Evolutionary conservation across 768 basidiomycete species (phyloP), one percentile per base, ranked within the genome.

Genomic region (Ramaria rubella): DNA sequence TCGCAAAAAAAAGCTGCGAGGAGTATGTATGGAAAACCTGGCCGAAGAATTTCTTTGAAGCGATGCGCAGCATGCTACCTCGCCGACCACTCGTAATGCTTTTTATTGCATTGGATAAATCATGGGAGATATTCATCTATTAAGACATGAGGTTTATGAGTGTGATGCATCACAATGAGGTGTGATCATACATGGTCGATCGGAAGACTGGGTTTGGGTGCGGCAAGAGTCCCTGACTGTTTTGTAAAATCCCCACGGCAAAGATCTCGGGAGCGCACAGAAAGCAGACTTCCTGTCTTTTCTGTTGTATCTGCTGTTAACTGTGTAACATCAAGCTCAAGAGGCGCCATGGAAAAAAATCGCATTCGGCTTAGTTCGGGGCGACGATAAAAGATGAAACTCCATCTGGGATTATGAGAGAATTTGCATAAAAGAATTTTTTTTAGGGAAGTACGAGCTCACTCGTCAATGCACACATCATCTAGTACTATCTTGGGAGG

Each of bases 311-410:
- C 15, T n/a, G n/a, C n/a, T 29, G 43, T 12, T 12, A 29, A n/a
- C 24, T 15, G 26, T 23, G 55, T 56, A 8, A 56, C 46, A 33
- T 56, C 55, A 23, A 56, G 55, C n/a, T 56, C 44, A 17, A 56
- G 40, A 19, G 55, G 55, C 19, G 46, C 44, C 19, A 56, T 26
- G 4, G 55, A 46, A 21, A 46, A 49, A 29, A 56, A 56, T 33
- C 40, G 44, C 55, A 56, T 56, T 48, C 30, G 42, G 31, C 44
- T 19, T 21, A 21, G 31, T 19, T 56, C 46, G 6, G 43, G 43
- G 27, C 21, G 44, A 19, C n/a, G n/a, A 26, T 46, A 56, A 24
- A 46, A 56, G 27, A 56, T 46, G 36, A 48, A 33, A 31, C 49
- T 12, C 19, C 29, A 33, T 1, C 49, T 51, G 33, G 7, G 9